A percentile compares a stretch with the other conserved stretches of the same genome.
Evolutionary conservation across 441 rosid genomes (phyloP).

Genomic region (Biscutella auriculata): DNA sequence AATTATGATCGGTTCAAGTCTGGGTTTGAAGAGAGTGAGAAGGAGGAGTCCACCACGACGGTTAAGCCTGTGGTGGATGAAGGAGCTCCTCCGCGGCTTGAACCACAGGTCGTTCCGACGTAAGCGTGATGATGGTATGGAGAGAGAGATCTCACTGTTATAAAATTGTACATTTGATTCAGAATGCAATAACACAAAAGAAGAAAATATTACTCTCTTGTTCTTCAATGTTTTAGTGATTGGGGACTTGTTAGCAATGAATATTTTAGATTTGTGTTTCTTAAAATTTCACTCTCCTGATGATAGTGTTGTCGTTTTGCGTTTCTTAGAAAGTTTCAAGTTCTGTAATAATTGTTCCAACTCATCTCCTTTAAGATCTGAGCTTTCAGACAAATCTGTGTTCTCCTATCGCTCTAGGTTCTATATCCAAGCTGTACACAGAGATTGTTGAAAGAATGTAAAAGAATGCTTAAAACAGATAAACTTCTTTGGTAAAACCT

Average conservation of each 20-base stretch:
- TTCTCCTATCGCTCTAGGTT: neutral
- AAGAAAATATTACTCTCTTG: neutral
- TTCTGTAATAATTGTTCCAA: neutral
- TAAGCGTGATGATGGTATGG: slow-evolving; percentile 5
- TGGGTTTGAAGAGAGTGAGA: slow-evolving; percentile 33
- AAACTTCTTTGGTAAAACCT: neutral
- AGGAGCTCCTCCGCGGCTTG: slow-evolving; percentile 43
- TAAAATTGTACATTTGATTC: slow-evolving; percentile 26
- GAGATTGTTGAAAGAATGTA: neutral
- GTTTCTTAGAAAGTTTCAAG: neutral
- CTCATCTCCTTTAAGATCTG: neutral
- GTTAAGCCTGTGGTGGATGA: slow-evolving; percentile 32
- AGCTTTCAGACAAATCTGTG: neutral
- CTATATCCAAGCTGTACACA: neutral
- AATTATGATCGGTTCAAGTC: slow-evolving; percentile 55
- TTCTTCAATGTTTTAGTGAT: slow-evolving; percentile 6
- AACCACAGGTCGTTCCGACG: slow-evolving; percentile 55
- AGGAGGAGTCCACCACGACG: slow-evolving; percentile 12
- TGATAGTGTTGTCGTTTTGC: too few species aligned
- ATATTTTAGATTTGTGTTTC: neutral
- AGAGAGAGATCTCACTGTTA: neutral
- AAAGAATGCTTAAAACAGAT: neutral
- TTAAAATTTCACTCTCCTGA: neutral
- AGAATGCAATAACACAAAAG: slow-evolving; percentile 2
- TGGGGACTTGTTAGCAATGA: slow-evolving; percentile 6